Percentiles rank a stretch among this genome's conserved stretches.
phyloP scores from a whole-genome alignment of 2,329 filamentous ascomycete genomes.

The Aplosporella prunicola region DNA sequence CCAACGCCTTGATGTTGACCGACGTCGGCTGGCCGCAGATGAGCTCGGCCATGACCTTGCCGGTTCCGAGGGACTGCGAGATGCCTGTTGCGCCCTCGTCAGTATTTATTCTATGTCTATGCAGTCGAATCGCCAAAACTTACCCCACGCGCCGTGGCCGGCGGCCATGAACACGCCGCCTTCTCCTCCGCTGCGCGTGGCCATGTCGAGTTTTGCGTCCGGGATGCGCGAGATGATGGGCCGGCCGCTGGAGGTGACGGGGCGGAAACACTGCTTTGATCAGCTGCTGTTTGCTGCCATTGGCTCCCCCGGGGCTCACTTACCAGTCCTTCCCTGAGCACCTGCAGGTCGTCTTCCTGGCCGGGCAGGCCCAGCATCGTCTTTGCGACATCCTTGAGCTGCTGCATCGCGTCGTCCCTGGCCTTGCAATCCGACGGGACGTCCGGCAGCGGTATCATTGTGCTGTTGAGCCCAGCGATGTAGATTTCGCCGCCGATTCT shows the following conservation, averaged over 20 bases:
- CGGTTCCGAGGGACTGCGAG: conserved; percentile 52
- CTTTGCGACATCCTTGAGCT: conserved; percentile 41
- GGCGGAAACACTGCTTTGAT: conserved; percentile 60
- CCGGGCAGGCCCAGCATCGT: conserved; percentile 38
- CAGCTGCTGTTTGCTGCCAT: no score
- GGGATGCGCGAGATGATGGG: conserved; percentile 54
- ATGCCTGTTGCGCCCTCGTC: conserved; percentile 16
- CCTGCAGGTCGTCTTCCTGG: conserved; percentile 45
- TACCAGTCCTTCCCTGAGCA: conserved; percentile 52
- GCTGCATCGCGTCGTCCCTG: conserved; percentile 38
- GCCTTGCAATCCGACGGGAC: conserved; percentile 42
- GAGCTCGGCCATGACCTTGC: conserved; percentile 61
- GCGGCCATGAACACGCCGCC: conserved; percentile 62
- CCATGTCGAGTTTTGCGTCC: conserved; percentile 47
- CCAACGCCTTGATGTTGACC: conserved; percentile 49
- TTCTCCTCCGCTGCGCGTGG: conserved; percentile 31
- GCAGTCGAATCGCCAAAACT: no score
- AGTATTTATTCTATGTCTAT: no score
- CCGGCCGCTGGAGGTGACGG: conserved; percentile 53
- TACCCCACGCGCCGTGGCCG: conserved; percentile 70
- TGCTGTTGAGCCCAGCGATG: conserved; percentile 61
- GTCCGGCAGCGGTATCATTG: conserved; percentile 50
- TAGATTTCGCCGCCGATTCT: conserved; percentile 60
- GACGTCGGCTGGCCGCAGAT: conserved; percentile 49
- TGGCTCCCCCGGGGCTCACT: conserved; percentile 11